Evolutionary conservation across 208 protist species (phyloP), one percentile per base, ranked within the genome.

Genomic region (Acanthamoeba royreba): DNA sequence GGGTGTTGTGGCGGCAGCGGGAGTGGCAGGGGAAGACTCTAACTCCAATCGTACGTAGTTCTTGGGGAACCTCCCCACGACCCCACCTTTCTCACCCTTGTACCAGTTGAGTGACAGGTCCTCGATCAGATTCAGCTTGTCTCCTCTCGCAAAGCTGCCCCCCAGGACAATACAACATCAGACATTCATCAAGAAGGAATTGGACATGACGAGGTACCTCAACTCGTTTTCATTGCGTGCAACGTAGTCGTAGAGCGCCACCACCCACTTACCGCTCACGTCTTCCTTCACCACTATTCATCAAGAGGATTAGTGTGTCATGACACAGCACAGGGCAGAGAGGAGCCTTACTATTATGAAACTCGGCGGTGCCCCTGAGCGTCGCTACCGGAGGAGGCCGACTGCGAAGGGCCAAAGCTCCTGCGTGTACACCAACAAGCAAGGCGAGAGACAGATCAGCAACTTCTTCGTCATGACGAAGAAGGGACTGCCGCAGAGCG

Each of bases 91-190:
- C 46, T 89, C 81, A 8, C 81, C 43, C 25, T n/a, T 19, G 35
- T 89, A 89, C 81, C 81, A 89, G 8, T 89, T 89, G 47, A 46
- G 35, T 17, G 72, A 83, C 25, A 89, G 42, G 22, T 63, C 52
- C 25, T 69, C 46, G 17, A 89, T 40, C n/a, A 89, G 0, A 28
- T n/a, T 69, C 17, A 89, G 13, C 4, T 35, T 13, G 11, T 89
- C 46, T 15, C 46, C 46, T 35, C 33, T 66, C 28, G 43, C 33
- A 25, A 89, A 63, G 35, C 52, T 66, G n/a, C n/a, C 25, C n/a
- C 66, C 28, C 47, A 42, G 5, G 47, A 55, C 42, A 87, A 17
- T 52, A n/a, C 9, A 0, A 52, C 0, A 8, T 55, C 22, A 2
- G 5, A 28, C 5, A 2, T 17, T 2, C 13, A 15, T 35, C 81